Conservation (phyloP, 2,329 filamentous ascomycete species). For the Cytospora mali region DNA sequence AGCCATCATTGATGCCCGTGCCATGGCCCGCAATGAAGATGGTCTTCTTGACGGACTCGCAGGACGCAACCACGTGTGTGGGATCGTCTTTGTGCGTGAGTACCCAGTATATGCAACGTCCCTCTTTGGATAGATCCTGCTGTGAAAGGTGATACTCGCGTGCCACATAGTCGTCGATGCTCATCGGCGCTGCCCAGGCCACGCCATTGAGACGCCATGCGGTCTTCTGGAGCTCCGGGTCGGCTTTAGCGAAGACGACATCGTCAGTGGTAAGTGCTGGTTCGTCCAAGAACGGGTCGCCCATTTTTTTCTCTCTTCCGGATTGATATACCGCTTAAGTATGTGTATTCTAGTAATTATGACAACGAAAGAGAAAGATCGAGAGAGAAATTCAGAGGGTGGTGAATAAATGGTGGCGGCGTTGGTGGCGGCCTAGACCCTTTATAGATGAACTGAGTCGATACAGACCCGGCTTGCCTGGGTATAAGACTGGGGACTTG, state of each 20-base stretch:
- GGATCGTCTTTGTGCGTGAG: constrained; percentile 36
- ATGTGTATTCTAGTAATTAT: background rate
- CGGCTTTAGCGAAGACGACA: constrained; percentile 36
- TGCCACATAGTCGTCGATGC: constrained; percentile 35
- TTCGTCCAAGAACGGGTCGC: constrained; percentile 26
- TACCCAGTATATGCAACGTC: constrained; percentile 38
- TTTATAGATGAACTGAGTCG: constrained; percentile 17
- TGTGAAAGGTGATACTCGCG: constrained; percentile 35
- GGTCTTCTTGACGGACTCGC: constrained; percentile 35
- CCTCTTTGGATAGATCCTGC: constrained; percentile 33
- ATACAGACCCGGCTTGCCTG: constrained; percentile 22
- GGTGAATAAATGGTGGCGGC: background rate
- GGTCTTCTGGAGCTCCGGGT: constrained; percentile 34
- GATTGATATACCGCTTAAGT: background rate
- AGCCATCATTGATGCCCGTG: constrained; percentile 30
- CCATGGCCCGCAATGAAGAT: constrained; percentile 34
- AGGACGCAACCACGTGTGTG: constrained; percentile 39
- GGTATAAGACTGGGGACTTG: constrained; percentile 19
- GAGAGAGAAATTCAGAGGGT: background rate
- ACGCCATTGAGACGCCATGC: constrained; percentile 38
- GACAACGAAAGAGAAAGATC: background rate
- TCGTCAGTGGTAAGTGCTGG: constrained; percentile 31
- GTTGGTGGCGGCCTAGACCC: constrained; percentile 5
- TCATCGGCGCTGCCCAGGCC: constrained; percentile 37
- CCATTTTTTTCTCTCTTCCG: constrained; percentile 17